Percentiles rank a stretch among this genome's conserved stretches.
phyloP scores from a whole-genome alignment of 1,284 basidiomycete genomes.

The Somion occarium region DNA sequence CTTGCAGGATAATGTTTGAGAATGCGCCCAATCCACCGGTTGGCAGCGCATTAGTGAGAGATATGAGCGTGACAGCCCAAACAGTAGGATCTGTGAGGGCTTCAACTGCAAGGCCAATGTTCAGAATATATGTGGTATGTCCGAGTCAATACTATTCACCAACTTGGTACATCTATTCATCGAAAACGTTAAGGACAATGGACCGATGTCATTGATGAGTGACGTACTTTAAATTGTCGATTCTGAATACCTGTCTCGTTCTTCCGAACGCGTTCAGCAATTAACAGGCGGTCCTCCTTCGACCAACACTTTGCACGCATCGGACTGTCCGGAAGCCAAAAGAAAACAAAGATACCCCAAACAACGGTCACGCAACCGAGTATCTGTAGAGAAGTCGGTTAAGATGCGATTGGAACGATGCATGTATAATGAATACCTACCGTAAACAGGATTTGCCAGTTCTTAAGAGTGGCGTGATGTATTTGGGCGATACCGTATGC shows the following conservation, averaged over 20 bases:
- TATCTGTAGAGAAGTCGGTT: constrained; percentile 23
- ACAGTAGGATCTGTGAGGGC: constrained; percentile 44
- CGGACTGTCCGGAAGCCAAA: constrained; percentile 48
- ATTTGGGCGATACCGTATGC: constrained; percentile 48
- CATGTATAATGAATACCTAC: constrained; percentile 24
- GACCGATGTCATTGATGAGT: not conserved
- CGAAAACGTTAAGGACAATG: not conserved
- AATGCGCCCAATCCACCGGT: constrained; percentile 50
- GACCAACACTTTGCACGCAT: constrained; percentile 46
- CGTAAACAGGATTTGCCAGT: constrained; percentile 50
- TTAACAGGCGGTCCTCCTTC: constrained; percentile 43
- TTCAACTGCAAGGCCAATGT: constrained; percentile 29
- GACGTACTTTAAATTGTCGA: constrained; percentile 42
- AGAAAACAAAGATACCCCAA: constrained; percentile 46
- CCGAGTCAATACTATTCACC: constrained; percentile 18
- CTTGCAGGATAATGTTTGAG: constrained; percentile 45
- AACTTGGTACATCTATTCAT: constrained; percentile 33
- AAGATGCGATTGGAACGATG: not conserved
- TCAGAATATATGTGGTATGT: not conserved
- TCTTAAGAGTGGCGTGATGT: constrained; percentile 35
- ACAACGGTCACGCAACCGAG: constrained; percentile 41
- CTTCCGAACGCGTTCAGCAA: constrained; percentile 49
- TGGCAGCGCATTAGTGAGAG: constrained; percentile 49
- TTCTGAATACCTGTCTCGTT: constrained; percentile 56
- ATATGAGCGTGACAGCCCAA: constrained; percentile 40